These are phyloP conservation scores for Durotheca rogersii DNA, from an alignment of 495 filamentous ascomycete species.

Conservation along the genomic window DNA sequence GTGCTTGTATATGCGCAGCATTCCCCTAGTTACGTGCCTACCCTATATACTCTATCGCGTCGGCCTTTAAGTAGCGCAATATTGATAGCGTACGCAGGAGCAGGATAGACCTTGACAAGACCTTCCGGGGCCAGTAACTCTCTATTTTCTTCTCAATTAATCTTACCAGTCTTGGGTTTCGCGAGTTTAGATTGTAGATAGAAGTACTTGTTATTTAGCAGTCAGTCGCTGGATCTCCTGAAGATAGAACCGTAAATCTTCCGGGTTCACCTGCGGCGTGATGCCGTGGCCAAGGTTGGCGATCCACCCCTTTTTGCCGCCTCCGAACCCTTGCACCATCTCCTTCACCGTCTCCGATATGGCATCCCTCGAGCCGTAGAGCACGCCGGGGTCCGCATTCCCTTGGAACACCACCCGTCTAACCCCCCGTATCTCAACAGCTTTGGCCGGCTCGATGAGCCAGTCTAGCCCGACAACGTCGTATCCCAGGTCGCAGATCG, in stretches of 20 bases:
- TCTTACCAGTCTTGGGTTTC: neutral
- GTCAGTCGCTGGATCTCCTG: constrained; percentile 80
- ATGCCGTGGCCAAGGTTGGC: constrained; percentile 91
- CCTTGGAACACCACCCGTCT: constrained; percentile 79
- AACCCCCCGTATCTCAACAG: constrained; percentile 71
- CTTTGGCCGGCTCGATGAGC: constrained; percentile 86
- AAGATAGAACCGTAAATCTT: constrained; percentile 90
- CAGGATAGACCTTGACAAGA: constrained; percentile 28
- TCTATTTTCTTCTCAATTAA: neutral
- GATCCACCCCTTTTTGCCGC: constrained; percentile 64
- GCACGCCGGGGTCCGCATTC: constrained; percentile 89
- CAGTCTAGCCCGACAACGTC: constrained; percentile 93
- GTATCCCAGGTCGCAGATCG: constrained; percentile 83
- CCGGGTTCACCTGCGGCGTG: constrained; percentile 89
- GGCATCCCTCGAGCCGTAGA: constrained; percentile 79
- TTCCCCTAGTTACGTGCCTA: too few species aligned
- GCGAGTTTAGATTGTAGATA: neutral
- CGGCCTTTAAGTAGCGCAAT: too few species aligned
- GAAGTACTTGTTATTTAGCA: constrained; percentile 24
- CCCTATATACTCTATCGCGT: constrained; percentile 1
- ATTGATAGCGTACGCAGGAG: constrained; percentile 23
- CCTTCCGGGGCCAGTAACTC: constrained; percentile 21
- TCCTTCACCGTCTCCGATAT: constrained; percentile 77
- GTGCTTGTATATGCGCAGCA: neutral
- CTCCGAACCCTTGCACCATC: constrained; percentile 83